Evolutionary conservation across 805 yeast genomes (phyloP).

Genomic region (Candida hispaniensis): DNA sequence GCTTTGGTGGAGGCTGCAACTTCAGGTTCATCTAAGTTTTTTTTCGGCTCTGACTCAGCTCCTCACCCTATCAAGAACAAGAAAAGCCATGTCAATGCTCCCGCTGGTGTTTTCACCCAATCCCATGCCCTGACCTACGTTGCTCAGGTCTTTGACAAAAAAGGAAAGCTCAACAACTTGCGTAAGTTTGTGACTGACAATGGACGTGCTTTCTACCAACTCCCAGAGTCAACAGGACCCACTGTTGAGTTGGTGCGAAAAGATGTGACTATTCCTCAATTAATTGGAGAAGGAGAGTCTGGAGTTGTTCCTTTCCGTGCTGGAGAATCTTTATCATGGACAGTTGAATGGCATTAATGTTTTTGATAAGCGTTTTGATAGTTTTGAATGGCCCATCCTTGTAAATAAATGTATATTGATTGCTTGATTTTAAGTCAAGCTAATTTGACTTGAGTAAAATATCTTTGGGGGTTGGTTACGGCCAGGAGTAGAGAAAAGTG

Average conservation of each 20-base stretch:
- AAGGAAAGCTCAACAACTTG: conserved; percentile 52
- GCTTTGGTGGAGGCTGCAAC: conserved; percentile 82
- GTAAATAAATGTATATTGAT: too few relatives aligned
- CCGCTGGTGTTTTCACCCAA: conserved; percentile 98
- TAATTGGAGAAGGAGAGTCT: conserved; percentile 38
- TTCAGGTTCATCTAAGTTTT: conserved; percentile 83
- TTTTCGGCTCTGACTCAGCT: conserved; percentile 97
- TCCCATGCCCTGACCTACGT: conserved; percentile 68
- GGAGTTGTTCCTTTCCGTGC: conserved; percentile 79
- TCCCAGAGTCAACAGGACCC: conserved; percentile 34
- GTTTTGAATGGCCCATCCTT: too few relatives aligned
- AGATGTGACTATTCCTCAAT: conserved; percentile 41
- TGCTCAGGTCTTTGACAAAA: conserved; percentile 73
- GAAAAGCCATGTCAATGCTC: conserved; percentile 66
- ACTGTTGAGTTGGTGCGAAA: conserved; percentile 42
- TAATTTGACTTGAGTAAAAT: too few relatives aligned
- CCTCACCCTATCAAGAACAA: conserved; percentile 86
- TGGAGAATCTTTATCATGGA: conserved; percentile 63
- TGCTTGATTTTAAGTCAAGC: too few relatives aligned
- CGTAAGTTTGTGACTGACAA: conserved; percentile 63
- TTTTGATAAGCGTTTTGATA: too few relatives aligned
- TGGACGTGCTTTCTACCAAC: conserved; percentile 61
- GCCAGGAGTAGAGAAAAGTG: conserved; percentile 30
- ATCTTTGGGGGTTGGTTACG: too few relatives aligned
- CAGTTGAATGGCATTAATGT: conserved; percentile 51